Evolutionary conservation across 352 stramenopile species (phyloP).

Genomic region (Saprolegnia diclina): DNA sequence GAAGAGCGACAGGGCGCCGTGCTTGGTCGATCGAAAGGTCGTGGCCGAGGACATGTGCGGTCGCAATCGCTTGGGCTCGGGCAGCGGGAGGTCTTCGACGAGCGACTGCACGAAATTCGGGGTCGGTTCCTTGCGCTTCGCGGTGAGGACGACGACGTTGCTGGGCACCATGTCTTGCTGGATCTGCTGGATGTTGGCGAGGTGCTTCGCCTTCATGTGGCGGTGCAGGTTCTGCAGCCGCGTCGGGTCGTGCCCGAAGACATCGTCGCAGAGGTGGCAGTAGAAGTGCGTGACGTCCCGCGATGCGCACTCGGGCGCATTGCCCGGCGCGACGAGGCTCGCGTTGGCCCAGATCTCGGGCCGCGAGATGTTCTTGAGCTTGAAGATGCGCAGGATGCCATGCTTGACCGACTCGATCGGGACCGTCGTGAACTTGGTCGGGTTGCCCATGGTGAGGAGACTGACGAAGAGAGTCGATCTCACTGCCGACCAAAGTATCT

Average conservation of each 20-base stretch:
- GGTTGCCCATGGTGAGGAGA: neutral
- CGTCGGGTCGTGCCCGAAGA: slow-evolving; percentile 15
- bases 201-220: slow-evolving; percentile 25
- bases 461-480: neutral
- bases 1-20: slow-evolving; percentile 21
- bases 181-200: slow-evolving; percentile 11
- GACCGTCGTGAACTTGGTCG: neutral
- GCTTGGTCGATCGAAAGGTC: slow-evolving; percentile 5
- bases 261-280: slow-evolving; percentile 22
- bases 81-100: neutral
- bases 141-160: neutral
- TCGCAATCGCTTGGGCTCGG: neutral
- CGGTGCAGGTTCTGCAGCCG: slow-evolving; percentile 24
- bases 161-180: neutral
- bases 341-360: slow-evolving; percentile 24
- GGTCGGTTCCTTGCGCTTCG: neutral
- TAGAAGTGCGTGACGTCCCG: slow-evolving; percentile 20
- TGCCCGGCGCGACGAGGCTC: slow-evolving; percentile 13
- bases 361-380: slow-evolving; percentile 25
- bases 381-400: slow-evolving; percentile 22
- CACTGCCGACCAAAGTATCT: neutral
- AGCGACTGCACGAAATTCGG: neutral
- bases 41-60: neutral
- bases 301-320: slow-evolving; percentile 15
- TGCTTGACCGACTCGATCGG: slow-evolving; percentile 20